Percentiles rank a stretch among this genome's conserved stretches.
phyloP scores from a whole-genome alignment of 176 grass and related monocot species.

The Elymus sibiricus region DNA sequence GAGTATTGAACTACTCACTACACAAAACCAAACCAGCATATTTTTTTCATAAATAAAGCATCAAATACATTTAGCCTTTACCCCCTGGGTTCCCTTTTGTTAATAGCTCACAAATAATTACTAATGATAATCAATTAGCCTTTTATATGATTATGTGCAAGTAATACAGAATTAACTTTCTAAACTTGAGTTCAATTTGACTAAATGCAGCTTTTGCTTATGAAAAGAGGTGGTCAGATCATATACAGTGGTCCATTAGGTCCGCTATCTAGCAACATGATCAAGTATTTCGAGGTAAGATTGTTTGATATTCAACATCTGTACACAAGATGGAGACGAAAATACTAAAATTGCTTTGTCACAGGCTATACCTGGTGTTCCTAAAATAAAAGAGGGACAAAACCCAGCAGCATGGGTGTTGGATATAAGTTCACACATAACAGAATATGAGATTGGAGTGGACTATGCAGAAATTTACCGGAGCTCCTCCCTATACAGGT shows the following conservation, averaged over 20 bases:
- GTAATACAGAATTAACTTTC: not conserved
- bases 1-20: not conserved
- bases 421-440: constrained; percentile 66
- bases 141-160: not conserved
- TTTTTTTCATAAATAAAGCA: not conserved
- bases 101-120: not conserved
- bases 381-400: constrained; percentile 67
- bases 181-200: constrained; percentile 26
- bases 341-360: constrained; percentile 18
- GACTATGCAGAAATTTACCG: constrained; percentile 70
- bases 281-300: constrained; percentile 93
- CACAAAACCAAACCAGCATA: not conserved
- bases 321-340: not conserved
- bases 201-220: constrained; percentile 68
- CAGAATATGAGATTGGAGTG: constrained; percentile 66
- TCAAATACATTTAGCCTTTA: not conserved
- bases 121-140: not conserved
- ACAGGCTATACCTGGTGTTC: constrained; percentile 83
- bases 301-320: not conserved
- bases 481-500: constrained; percentile 73
- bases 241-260: constrained; percentile 83
- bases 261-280: constrained; percentile 69
- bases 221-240: constrained; percentile 89
- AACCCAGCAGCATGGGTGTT: constrained; percentile 89
- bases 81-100: not conserved